Evolutionary conservation across 257 asterid genomes (phyloP), one percentile per base, ranked within the genome.

Genomic region (Solanum pennellii): DNA sequence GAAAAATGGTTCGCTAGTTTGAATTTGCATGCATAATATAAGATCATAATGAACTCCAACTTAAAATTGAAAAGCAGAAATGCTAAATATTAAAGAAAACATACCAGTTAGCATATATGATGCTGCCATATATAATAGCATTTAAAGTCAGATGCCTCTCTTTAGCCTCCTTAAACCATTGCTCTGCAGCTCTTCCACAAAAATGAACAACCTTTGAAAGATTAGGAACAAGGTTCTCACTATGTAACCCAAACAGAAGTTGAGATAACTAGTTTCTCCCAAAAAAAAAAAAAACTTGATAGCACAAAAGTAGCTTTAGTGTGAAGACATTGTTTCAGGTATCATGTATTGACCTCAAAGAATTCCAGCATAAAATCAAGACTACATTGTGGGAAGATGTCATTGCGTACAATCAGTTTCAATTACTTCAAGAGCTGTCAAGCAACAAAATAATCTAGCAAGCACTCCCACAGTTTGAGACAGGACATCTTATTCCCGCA

Each of bases 141-240:
- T 95, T 97, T 90, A 96, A 89, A 85, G 93, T 87, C 75, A 91
- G 74, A 89, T 93, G 93, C 80, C 89, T 91, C 90, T 93, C 94
- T 91, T 94, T 97, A 65, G 98, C 99, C 94, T 96, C 96, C 93
- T 93, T 89, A 93, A 97, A 97, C 98, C 99, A 97, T 88, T 7
- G 87, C 91, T 97, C 99, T 69, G 99, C 98, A 93, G 98, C 96
- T 89, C 99, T 97, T 91, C 90, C 91, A 89, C 87, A 89, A 93
- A 91, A 86, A 90, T 68, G 65, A 87, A 76, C 89, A 83, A 87
- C 87, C 89, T 90, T 29, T 80, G 85, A 80, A 5, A 29, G 68
- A 80, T 80, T 80, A 80, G 44, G 29, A 27, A 47, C 3, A 27
- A 47, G 29, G 68, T 47, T 18, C 16, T 80, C 15, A 18, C 42